A percentile compares a stretch with the other conserved stretches of the same genome.
Conservation (phyloP, 2,329 filamentous ascomycete species). For the Zymoseptoria pseudotritici region DNA sequence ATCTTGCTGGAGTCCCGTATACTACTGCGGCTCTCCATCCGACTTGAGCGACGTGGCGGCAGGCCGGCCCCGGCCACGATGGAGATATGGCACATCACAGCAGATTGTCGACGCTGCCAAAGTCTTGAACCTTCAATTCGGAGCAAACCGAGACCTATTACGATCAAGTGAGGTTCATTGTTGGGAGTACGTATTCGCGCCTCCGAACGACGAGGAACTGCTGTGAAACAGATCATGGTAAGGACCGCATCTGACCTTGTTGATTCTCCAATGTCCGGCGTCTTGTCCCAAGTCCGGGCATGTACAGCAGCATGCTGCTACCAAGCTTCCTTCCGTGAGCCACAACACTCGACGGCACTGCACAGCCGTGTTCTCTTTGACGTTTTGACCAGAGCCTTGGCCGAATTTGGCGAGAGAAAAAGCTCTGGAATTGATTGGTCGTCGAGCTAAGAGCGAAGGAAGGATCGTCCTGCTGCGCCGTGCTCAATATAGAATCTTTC, state of each 20-base stretch:
- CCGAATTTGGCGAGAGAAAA: background rate
- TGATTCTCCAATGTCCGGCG: too few relatives aligned
- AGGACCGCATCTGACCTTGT: too few relatives aligned
- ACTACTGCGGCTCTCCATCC: too few relatives aligned
- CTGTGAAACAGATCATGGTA: background rate
- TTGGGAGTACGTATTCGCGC: background rate
- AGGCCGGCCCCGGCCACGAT: background rate
- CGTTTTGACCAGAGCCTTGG: background rate
- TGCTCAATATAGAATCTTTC: too few relatives aligned
- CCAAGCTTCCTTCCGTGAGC: too few relatives aligned
- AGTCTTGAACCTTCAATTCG: background rate
- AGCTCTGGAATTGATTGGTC: background rate
- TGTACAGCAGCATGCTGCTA: too few relatives aligned
- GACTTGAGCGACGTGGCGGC: background rate
- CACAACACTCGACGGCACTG: too few relatives aligned
- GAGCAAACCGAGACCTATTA: background rate
- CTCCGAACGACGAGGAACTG: background rate
- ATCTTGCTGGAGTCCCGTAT: too few relatives aligned
- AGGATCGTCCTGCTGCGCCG: background rate
- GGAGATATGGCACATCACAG: background rate
- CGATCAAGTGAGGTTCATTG: background rate
- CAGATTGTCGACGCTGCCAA: background rate
- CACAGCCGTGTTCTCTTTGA: too few relatives aligned
- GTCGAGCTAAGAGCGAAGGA: background rate
- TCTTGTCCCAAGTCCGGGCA: too few relatives aligned